Evolutionary conservation across 1,284 basidiomycete species (phyloP).

Genomic region (Cutaneotrichosporon cavernicola): DNA sequence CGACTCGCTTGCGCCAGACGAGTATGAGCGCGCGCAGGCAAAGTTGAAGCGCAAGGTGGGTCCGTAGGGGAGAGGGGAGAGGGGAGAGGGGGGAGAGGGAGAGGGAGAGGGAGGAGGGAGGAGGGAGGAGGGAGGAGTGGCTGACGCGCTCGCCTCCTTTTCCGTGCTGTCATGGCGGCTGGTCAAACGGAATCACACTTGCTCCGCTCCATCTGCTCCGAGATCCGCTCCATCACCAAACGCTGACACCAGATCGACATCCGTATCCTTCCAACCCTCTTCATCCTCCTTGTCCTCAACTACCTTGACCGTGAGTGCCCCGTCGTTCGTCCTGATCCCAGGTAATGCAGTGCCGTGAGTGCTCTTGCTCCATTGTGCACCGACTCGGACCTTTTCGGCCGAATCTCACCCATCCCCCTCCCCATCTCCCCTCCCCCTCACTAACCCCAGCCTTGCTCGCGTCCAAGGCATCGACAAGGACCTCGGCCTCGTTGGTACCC

Average conservation of each 20-base stretch:
- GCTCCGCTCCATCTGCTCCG: not conserved
- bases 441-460: conserved; percentile 16
- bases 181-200: too few species aligned
- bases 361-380: not conserved
- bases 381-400: not conserved
- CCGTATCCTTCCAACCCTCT: conserved; percentile 30
- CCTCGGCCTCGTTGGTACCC: conserved; percentile 34
- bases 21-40: conserved; percentile 5
- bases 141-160: too few species aligned
- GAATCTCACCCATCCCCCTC: not conserved
- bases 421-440: too few species aligned
- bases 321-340: not conserved
- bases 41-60: conserved; percentile 8
- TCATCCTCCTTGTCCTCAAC: conserved; percentile 43
- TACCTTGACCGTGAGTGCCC: conserved; percentile 47
- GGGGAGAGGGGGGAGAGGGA: too few species aligned
- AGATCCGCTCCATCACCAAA: not conserved
- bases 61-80: not conserved
- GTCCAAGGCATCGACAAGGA: conserved; percentile 32
- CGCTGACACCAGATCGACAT: conserved; percentile 29
- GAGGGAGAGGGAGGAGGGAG: too few species aligned
- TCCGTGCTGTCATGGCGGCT: too few species aligned
- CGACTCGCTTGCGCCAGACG: conserved; percentile 2
- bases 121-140: too few species aligned
- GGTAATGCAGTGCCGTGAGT: conserved; percentile 9